Evolutionary conservation across 148 eudicot species (phyloP).

Genomic region (Bassia scoparia): DNA sequence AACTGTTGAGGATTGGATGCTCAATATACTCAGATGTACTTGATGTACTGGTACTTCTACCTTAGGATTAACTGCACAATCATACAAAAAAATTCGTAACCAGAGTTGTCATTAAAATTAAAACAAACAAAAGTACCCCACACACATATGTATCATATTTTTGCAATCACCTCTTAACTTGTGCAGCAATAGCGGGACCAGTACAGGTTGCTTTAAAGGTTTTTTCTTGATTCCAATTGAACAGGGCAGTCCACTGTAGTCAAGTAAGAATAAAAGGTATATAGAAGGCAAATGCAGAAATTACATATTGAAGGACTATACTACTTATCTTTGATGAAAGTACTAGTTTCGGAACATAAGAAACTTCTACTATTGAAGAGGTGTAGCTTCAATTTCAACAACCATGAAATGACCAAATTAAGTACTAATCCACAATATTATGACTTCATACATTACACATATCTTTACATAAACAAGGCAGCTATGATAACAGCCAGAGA

Average conservation of each 20-base stretch:
- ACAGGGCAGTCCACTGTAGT: slow-evolving; percentile 14
- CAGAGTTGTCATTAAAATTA: background rate
- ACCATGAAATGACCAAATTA: background rate
- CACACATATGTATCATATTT: too few relatives aligned
- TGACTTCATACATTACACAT: too few relatives aligned
- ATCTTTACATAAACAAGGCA: background rate
- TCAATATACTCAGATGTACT: background rate
- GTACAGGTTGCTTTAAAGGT: slow-evolving; percentile 6
- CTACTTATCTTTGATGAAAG: too few relatives aligned
- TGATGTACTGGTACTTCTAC: slow-evolving; percentile 10
- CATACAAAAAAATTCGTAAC: too few relatives aligned
- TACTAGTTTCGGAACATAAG: too few relatives aligned
- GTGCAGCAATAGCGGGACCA: slow-evolving; percentile 1
- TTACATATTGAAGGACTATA: too few relatives aligned
- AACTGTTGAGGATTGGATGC: background rate
- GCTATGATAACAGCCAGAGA: background rate
- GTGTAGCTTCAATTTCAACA: too few relatives aligned
- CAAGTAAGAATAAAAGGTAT: background rate
- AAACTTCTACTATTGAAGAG: too few relatives aligned
- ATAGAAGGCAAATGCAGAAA: background rate
- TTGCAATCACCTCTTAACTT: slow-evolving; percentile 1
- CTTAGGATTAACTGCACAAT: too few relatives aligned
- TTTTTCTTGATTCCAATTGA: slow-evolving; percentile 8
- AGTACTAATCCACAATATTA: background rate
- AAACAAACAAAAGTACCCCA: background rate